phyloP scores from a whole-genome alignment of 2,329 filamentous ascomycete species.

The Fusarium falciforme region DNA sequence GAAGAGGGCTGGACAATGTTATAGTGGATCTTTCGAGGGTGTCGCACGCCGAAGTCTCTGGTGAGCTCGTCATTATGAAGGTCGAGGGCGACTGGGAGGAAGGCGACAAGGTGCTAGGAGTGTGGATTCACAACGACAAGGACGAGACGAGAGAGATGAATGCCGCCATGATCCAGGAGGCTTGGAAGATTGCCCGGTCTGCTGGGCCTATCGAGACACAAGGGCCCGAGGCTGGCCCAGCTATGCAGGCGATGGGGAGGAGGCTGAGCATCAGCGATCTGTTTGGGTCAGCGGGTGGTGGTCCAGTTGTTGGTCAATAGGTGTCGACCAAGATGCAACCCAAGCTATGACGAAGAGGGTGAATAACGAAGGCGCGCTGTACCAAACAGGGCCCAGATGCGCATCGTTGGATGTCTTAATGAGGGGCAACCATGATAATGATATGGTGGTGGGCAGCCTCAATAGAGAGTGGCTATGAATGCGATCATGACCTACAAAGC shows the following conservation, averaged over 20 bases:
- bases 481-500: background rate
- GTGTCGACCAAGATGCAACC: slow-evolving; percentile 10
- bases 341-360: background rate
- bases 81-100: slow-evolving; percentile 50
- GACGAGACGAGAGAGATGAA: slow-evolving; percentile 57
- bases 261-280: slow-evolving; percentile 59
- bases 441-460: background rate
- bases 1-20: slow-evolving; percentile 77
- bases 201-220: slow-evolving; percentile 44
- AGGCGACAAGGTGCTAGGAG: slow-evolving; percentile 59
- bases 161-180: slow-evolving; percentile 55
- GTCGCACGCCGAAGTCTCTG: slow-evolving; percentile 71
- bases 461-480: background rate
- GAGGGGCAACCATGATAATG: background rate
- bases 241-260: slow-evolving; percentile 58
- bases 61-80: slow-evolving; percentile 64
- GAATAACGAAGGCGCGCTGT: background rate
- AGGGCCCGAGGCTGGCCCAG: slow-evolving; percentile 53
- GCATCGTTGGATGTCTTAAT: background rate
- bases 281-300: slow-evolving; percentile 52
- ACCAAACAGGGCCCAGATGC: background rate
- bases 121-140: slow-evolving; percentile 66
- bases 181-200: slow-evolving; percentile 54
- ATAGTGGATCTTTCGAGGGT: slow-evolving; percentile 72
- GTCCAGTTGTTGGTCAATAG: slow-evolving; percentile 34